Evolutionary conservation across 2,329 filamentous ascomycete genomes (phyloP).

Genomic region (Domatiomyces globalis): DNA sequence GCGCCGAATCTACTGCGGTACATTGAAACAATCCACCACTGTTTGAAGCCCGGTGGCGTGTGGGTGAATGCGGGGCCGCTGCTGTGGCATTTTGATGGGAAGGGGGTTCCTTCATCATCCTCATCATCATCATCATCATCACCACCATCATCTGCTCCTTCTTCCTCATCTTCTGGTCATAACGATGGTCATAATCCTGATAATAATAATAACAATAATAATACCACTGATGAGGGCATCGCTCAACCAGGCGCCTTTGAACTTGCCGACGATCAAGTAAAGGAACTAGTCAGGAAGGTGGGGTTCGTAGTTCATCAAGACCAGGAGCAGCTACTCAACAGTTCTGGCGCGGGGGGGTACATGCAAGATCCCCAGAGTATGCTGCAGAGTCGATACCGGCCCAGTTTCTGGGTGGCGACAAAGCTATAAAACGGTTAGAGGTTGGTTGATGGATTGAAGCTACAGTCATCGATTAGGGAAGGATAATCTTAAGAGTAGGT

Average conservation of each 20-base stretch:
- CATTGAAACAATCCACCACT: slow-evolving; percentile 66
- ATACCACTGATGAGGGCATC: slow-evolving; percentile 46
- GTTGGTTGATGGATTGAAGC: too few species aligned
- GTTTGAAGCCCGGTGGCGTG: slow-evolving; percentile 61
- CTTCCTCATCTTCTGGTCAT: too few species aligned
- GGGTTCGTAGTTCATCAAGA: slow-evolving; percentile 54
- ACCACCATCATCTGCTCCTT: too few species aligned
- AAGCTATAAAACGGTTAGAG: slow-evolving; percentile 46
- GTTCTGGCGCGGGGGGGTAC: slow-evolving; percentile 44
- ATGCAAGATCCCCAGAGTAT: slow-evolving; percentile 76
- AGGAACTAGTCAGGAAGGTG: slow-evolving; percentile 55
- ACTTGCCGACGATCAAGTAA: slow-evolving; percentile 75
- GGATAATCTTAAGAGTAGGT: background rate
- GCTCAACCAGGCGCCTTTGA: slow-evolving; percentile 84
- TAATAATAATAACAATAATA: slow-evolving; percentile 21
- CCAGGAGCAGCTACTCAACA: slow-evolving; percentile 23
- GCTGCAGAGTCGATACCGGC: slow-evolving; percentile 67
- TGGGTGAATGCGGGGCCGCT: slow-evolving; percentile 85
- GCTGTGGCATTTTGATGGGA: slow-evolving; percentile 88
- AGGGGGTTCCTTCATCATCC: slow-evolving; percentile 35
- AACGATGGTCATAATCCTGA: too few species aligned
- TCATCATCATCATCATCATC: too few species aligned
- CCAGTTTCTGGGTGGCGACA: slow-evolving; percentile 71
- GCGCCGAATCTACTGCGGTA: slow-evolving; percentile 87
- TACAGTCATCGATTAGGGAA: too few species aligned